Evolutionary conservation across 805 yeast genomes (phyloP).

Genomic region (Yamadazyma phyllophila): DNA sequence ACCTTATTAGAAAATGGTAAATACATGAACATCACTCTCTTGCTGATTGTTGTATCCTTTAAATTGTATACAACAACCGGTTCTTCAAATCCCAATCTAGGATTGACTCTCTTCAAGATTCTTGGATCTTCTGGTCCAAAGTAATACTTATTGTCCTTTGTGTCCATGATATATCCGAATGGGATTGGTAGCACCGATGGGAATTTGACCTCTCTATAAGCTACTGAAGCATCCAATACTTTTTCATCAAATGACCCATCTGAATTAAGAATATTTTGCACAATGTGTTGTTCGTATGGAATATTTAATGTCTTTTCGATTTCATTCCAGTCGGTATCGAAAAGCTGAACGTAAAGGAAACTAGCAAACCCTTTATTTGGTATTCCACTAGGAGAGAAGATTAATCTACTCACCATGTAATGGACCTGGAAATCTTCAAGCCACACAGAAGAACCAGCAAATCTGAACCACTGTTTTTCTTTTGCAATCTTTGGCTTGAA

Average conservation of each 20-base stretch:
- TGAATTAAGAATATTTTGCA: constrained; percentile 12
- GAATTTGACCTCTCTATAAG: constrained; percentile 16
- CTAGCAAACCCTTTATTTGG: constrained; percentile 26
- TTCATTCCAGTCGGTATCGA: constrained; percentile 22
- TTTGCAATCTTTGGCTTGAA: constrained; percentile 22
- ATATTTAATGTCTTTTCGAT: constrained; percentile 18
- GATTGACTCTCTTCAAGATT: constrained; percentile 31
- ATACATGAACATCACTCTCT: constrained; percentile 22
- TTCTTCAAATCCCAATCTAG: constrained; percentile 28
- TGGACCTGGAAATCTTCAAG: constrained; percentile 31
- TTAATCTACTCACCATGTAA: constrained; percentile 28
- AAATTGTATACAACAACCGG: constrained; percentile 23
- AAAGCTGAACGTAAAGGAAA: constrained; percentile 22
- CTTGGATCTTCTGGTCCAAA: constrained; percentile 51
- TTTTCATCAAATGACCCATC: constrained; percentile 17
- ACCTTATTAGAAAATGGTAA: constrained; percentile 19
- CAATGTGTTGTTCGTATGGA: constrained; percentile 18
- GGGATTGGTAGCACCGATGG: constrained; percentile 20
- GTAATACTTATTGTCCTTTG: constrained; percentile 12
- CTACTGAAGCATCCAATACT: constrained; percentile 11
- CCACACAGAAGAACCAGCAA: constrained; percentile 34
- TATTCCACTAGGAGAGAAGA: constrained; percentile 22
- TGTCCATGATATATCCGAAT: constrained; percentile 13
- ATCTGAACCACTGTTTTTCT: constrained; percentile 28
- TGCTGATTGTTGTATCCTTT: constrained; percentile 14